Conservation (phyloP, 2,329 filamentous ascomycete species). For the Xylaria sp. region DNA sequence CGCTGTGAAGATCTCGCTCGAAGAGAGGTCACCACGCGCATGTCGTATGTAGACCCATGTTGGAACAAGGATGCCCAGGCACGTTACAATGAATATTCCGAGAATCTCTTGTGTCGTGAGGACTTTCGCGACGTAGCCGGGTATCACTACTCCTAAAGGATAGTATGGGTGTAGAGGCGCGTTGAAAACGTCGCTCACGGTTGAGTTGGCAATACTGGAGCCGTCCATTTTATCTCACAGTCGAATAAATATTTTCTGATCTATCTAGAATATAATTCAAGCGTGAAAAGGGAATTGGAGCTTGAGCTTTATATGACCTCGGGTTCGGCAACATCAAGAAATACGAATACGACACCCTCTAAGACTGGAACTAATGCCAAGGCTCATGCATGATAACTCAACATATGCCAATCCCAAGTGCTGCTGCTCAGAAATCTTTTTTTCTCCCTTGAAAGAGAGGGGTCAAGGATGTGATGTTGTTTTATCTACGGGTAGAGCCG, state of each 20-base stretch:
- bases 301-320: background rate
- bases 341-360: conserved; percentile 18
- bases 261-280: background rate
- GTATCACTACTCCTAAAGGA: conserved; percentile 70
- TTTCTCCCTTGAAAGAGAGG: background rate
- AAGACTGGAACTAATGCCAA: background rate
- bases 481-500: background rate
- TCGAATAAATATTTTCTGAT: background rate
- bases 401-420: background rate
- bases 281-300: background rate
- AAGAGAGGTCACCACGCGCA: conserved; percentile 62
- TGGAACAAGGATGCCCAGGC: conserved; percentile 64
- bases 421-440: background rate
- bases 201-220: background rate
- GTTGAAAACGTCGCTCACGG: background rate
- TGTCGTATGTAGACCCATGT: conserved; percentile 65
- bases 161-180: conserved; percentile 66
- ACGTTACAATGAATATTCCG: conserved; percentile 66
- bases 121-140: conserved; percentile 73
- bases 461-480: background rate
- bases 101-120: conserved; percentile 68
- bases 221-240: background rate
- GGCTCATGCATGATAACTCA: background rate
- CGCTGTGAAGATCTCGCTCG: conserved; percentile 66
- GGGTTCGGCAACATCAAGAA: conserved; percentile 4